Conservation (phyloP, 2,329 filamentous ascomycete genomes). For the Ophiostoma pallidulum region DNA sequence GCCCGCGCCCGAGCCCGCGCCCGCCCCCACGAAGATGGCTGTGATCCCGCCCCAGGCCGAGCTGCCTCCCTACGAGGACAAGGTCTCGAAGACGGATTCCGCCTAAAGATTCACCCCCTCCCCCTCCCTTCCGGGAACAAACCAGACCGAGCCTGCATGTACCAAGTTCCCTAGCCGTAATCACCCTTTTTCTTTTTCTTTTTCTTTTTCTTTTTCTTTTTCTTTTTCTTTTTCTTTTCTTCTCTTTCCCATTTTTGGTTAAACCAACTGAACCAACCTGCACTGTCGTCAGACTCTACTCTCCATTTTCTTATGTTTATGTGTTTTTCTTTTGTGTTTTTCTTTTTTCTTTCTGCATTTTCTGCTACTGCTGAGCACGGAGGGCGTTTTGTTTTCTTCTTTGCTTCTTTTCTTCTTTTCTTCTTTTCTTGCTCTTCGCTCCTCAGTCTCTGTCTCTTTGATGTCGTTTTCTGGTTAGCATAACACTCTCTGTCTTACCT, state of each 20-base stretch:
- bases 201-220: neutral
- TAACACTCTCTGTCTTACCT: too few species aligned
- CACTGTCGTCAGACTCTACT: too few species aligned
- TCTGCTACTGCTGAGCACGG: neutral
- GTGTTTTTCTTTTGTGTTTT: neutral
- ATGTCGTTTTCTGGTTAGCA: too few species aligned
- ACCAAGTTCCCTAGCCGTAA: too few species aligned
- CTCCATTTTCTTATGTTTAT: too few species aligned
- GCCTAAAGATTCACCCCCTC: neutral
- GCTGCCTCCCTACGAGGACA: constrained; percentile 16
- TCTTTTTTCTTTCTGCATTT: neutral
- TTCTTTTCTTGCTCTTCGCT: neutral
- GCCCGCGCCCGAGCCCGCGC: neutral
- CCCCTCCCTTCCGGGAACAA: neutral
- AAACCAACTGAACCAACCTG: too few species aligned
- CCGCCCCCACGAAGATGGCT: neutral
- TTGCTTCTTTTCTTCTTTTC: neutral
- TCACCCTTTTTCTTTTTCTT: neutral
- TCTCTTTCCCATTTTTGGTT: neutral
- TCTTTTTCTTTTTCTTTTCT: neutral
- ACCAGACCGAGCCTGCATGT: neutral
- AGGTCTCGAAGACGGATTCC: constrained; percentile 18
- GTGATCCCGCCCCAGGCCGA: constrained; percentile 20
- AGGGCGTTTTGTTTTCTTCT: neutral
- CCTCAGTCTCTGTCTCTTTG: too few species aligned